Evolutionary conservation across 768 basidiomycete species (phyloP).

Genomic region (Neoboletus magnificus): DNA sequence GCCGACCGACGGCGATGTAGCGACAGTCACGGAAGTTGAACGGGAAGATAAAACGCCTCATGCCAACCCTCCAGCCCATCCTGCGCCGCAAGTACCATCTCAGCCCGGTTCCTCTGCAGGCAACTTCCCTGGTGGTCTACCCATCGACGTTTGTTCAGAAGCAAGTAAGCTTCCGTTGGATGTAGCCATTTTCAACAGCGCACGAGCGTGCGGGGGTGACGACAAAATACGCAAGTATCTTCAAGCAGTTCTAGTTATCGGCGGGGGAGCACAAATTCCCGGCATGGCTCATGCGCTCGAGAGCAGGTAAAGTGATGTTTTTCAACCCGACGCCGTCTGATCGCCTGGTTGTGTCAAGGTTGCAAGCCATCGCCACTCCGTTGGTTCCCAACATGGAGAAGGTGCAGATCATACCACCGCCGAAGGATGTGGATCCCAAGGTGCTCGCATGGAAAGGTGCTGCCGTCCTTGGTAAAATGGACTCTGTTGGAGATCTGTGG

Average conservation of each 20-base stretch:
- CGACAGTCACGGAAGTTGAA: constrained; percentile 49
- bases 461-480: constrained; percentile 88
- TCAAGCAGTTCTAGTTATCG: constrained; percentile 82
- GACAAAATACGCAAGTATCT: constrained; percentile 89
- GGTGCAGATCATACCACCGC: constrained; percentile 90
- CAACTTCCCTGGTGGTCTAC: constrained; percentile 41
- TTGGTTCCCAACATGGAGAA: constrained; percentile 82
- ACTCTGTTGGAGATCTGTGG: constrained; percentile 88
- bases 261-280: constrained; percentile 76
- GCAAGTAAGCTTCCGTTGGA: constrained; percentile 89
- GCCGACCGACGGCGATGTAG: constrained; percentile 26
- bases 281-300: constrained; percentile 85
- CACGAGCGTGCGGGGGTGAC: constrained; percentile 82
- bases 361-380: constrained; percentile 83
- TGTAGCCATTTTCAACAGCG: constrained; percentile 89
- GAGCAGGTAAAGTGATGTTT: constrained; percentile 56
- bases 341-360: constrained; percentile 25
- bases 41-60: constrained; percentile 35
- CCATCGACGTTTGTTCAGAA: constrained; percentile 79
- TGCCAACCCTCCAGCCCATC: constrained; percentile 26
- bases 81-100: constrained; percentile 11
- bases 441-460: constrained; percentile 96
- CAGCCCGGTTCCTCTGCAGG: constrained; percentile 25
- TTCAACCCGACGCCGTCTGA: constrained; percentile 1
- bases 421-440: constrained; percentile 87